Evolutionary conservation across 139 green algal species (phyloP), one percentile per base, ranked within the genome.

Genomic region (Tetraselmis striata): DNA sequence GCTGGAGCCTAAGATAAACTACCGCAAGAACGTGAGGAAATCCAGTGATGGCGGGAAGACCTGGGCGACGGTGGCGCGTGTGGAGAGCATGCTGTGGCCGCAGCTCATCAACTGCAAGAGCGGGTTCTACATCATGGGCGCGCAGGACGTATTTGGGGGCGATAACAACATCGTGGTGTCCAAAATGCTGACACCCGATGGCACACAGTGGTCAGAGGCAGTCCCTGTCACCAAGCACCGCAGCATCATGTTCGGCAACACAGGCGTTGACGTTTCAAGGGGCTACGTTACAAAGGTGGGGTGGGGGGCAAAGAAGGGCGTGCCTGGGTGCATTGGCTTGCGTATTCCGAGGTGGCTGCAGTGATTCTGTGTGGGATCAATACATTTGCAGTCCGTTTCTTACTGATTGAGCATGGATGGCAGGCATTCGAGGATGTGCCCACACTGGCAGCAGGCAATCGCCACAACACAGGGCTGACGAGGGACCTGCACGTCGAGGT

Each of bases 161-260:
- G 80, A 86, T 59, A 86, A 86, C 59, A 86, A 86, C 76, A 30
- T 86, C 29, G 80, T 86, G 25, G 84, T 86, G 58, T 80, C 76
- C n/a, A 81, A 81, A 24, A 86, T 86, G 83, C 45, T 77, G 11
- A 67, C 11, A 5, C 11, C 45, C 11, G 18, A 67, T 18, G 30
- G 83, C 82, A 11, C 79, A 76, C 28, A 79, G 31, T 31, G 83
- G 79, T 67, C 32, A 0, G 79, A 29, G 2, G 31, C 29, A 29
- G 28, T 32, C 58, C 58, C 28, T 29, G 23, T 77, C 18, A 76
- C 28, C 24, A 29, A 29, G 80, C 59, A 0, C 27, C 76, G 32
- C 11, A 86, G 83, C 76, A 79, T 86, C 28, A 81, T 86, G 28
- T 59, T 29, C 2, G 80, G 77, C 30, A 86, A 86, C 76, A 84